Percentiles rank a stretch among this genome's conserved stretches.
Evolutionary conservation across 768 basidiomycete species (phyloP).

Genomic region (Exidia glandulosa): DNA sequence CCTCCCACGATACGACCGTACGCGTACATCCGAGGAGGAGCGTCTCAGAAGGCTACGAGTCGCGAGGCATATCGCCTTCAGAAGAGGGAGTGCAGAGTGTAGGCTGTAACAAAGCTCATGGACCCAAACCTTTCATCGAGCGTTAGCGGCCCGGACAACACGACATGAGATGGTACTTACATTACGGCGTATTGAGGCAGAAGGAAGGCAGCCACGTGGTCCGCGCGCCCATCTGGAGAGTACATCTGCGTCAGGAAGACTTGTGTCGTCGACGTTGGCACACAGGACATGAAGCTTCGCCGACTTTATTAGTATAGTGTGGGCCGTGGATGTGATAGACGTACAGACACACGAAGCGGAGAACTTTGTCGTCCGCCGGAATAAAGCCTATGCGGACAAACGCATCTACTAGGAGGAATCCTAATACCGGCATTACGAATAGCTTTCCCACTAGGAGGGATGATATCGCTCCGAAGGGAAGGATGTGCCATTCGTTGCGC

Average conservation of each 20-base stretch:
- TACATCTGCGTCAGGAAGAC: constrained; percentile 56
- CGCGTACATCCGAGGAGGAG: too few species aligned
- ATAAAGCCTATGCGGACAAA: constrained; percentile 35
- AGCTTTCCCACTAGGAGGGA: constrained; percentile 44
- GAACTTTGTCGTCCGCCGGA: constrained; percentile 40
- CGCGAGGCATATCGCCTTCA: too few species aligned
- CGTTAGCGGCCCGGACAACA: too few species aligned
- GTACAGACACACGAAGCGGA: constrained; percentile 60
- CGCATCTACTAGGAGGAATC: constrained; percentile 43
- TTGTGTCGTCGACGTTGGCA: constrained; percentile 53
- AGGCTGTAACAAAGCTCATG: constrained; percentile 27
- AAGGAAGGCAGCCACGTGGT: constrained; percentile 50
- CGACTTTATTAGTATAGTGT: background rate
- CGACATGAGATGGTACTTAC: background rate
- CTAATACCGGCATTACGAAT: constrained; percentile 47
- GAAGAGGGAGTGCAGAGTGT: constrained; percentile 27
- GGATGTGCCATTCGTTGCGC: constrained; percentile 27
- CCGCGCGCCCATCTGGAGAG: constrained; percentile 52
- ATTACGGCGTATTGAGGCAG: constrained; percentile 43
- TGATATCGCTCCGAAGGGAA: constrained; percentile 43
- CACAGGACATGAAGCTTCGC: constrained; percentile 43
- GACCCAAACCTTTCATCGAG: constrained; percentile 13
- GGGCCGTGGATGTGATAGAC: constrained; percentile 13
- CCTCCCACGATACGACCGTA: too few species aligned
- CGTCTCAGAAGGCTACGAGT: too few species aligned